Evolutionary conservation across 257 asterid genomes (phyloP).

Genomic region (Cordia subcordata): DNA sequence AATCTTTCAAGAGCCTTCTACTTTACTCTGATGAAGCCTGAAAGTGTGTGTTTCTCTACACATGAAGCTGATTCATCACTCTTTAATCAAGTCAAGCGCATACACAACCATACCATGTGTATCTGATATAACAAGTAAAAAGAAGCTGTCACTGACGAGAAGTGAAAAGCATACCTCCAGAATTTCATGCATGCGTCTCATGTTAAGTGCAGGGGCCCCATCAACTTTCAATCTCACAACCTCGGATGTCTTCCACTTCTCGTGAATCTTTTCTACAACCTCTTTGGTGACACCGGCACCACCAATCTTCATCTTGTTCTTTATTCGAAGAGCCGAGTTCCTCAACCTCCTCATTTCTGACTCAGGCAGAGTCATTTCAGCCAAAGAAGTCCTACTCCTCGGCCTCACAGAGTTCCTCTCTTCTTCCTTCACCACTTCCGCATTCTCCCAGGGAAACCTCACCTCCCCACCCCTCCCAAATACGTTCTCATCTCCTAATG

Average conservation of each 20-base stretch:
- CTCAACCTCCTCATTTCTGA: constrained; percentile 70
- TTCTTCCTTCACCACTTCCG: constrained; percentile 20
- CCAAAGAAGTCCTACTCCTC: constrained; percentile 53
- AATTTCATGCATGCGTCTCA: constrained; percentile 82
- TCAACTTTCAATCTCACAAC: constrained; percentile 83
- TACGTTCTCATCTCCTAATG: constrained; percentile 51
- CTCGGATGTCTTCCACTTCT: constrained; percentile 80
- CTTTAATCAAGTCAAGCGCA: not conserved
- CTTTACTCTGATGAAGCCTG: too few relatives aligned
- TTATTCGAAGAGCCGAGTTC: constrained; percentile 57
- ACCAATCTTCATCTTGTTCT: constrained; percentile 60
- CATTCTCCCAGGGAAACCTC: constrained; percentile 87
- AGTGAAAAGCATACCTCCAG: constrained; percentile 58
- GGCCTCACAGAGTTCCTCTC: constrained; percentile 48
- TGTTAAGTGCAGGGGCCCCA: constrained; percentile 90
- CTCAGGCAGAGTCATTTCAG: constrained; percentile 79
- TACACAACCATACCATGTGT: not conserved
- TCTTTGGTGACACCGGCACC: constrained; percentile 82
- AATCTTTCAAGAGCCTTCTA: too few relatives aligned
- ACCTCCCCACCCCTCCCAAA: constrained; percentile 35
- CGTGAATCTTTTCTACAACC: constrained; percentile 72
- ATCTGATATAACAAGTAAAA: constrained; percentile 8
- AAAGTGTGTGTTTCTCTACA: too few relatives aligned
- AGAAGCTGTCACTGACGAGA: not conserved
- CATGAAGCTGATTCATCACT: too few relatives aligned